These are phyloP conservation scores for Pholiota conissans DNA, from an alignment of 768 basidiomycete species.

Conservation along the genomic window DNA sequence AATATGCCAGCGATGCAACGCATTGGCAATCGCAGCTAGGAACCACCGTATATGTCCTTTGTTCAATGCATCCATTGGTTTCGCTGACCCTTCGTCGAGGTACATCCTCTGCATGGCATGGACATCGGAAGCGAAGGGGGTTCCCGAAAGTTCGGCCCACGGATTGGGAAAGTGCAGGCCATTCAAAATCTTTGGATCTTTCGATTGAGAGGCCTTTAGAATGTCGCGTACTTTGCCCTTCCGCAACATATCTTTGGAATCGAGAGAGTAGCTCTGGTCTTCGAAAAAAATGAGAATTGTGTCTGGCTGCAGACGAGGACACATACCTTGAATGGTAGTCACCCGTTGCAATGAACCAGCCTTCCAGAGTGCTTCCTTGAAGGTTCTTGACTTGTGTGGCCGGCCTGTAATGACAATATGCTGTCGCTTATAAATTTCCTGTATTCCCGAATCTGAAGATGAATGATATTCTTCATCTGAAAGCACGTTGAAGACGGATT, in stretches of 20 bases:
- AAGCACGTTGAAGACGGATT: not conserved
- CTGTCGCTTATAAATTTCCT: not conserved
- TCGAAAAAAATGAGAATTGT: not conserved
- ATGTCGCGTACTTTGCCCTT: not conserved
- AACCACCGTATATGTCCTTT: conserved; percentile 21
- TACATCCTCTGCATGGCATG: conserved; percentile 1
- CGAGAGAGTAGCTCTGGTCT: not conserved
- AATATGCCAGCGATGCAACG: conserved; percentile 16
- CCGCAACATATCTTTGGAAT: not conserved
- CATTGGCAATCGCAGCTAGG: conserved; percentile 10
- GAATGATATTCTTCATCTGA: not conserved
- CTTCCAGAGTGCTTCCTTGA: not conserved
- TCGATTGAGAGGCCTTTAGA: not conserved
- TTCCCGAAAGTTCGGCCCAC: not conserved
- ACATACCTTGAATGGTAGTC: not conserved
- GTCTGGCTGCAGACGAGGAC: not conserved
- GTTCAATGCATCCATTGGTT: no score
- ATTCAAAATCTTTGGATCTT: conserved; percentile 3
- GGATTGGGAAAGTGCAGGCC: conserved; percentile 3
- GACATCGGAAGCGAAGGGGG: not conserved
- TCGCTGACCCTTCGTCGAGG: not conserved
- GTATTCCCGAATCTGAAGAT: not conserved
- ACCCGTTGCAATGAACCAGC: not conserved
- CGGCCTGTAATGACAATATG: not conserved
- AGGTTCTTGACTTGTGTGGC: not conserved